phyloP scores from a whole-genome alignment of 495 filamentous ascomycete genomes.

The Aspergillus bertholletiae region DNA sequence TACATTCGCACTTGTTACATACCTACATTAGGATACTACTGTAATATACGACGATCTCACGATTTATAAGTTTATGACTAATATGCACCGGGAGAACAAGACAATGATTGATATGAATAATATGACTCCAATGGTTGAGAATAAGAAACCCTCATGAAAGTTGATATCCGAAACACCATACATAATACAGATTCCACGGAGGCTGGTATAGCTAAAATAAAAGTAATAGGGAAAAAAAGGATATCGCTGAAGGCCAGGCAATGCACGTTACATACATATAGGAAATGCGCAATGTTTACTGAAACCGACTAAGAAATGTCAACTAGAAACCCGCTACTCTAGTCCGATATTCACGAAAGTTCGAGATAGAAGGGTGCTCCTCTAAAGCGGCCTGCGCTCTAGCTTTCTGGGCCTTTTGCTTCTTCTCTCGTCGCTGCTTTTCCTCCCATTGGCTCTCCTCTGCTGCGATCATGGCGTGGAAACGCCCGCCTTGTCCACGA shows the following conservation, averaged over 20 bases:
- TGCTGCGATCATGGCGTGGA: constrained; percentile 53
- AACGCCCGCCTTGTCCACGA: constrained; percentile 56
- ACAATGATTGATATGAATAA: neutral
- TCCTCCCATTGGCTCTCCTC: constrained; percentile 66
- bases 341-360: constrained; percentile 56
- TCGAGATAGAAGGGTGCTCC: constrained; percentile 26
- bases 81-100: neutral
- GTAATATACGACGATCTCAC: neutral
- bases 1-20: neutral
- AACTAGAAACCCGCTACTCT: constrained; percentile 25
- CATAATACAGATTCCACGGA: neutral
- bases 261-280: neutral
- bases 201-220: neutral
- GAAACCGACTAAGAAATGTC: neutral
- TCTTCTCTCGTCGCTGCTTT: constrained; percentile 29
- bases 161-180: neutral
- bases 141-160: neutral
- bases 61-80: neutral
- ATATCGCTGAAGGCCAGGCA: neutral
- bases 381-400: constrained; percentile 22
- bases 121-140: neutral
- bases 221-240: too few relatives aligned
- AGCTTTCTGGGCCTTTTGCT: constrained; percentile 26
- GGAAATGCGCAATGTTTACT: neutral
- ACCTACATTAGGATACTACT: neutral